Conservation (phyloP, 1,139 yeast genomes). For the Kodamaea ohmeri region DNA sequence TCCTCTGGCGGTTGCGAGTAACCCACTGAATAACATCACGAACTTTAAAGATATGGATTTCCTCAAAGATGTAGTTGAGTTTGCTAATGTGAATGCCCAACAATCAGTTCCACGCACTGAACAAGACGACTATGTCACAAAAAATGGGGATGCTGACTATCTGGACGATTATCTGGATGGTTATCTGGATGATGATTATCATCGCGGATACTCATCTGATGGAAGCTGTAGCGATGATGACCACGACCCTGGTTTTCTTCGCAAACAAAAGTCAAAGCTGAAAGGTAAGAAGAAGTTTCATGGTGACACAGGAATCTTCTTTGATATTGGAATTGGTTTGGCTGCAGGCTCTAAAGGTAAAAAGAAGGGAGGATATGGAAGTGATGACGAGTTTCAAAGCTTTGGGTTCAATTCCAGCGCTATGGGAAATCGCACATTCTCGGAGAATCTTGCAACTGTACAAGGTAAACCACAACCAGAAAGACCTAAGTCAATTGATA, state of each 20-base stretch:
- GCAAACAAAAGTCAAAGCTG: constrained; percentile 9
- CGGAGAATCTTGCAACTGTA: not conserved
- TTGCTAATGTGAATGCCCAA: constrained; percentile 10
- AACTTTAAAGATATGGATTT: constrained; percentile 9
- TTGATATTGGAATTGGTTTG: constrained; percentile 10
- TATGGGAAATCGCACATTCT: not conserved
- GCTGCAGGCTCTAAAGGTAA: constrained; percentile 3
- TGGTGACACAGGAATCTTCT: constrained; percentile 11
- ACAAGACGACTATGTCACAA: constrained; percentile 1
- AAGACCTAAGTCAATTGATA: constrained; percentile 1
- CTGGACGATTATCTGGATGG: constrained; percentile 3
- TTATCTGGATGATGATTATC: not conserved
- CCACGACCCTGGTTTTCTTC: constrained; percentile 6
- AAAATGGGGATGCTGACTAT: not conserved
- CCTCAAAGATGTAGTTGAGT: constrained; percentile 10
- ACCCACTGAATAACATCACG: not conserved
- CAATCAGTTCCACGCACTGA: constrained; percentile 1
- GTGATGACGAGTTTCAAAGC: constrained; percentile 1
- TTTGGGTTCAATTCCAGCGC: not conserved
- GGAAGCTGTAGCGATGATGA: constrained; percentile 8
- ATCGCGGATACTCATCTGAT: constrained; percentile 2
- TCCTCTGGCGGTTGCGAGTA: not conserved
- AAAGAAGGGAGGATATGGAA: not conserved
- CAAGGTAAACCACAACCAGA: constrained; percentile 1
- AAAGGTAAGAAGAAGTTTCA: constrained; percentile 10